These are phyloP conservation scores for Collariella sp. DNA, from an alignment of 495 filamentous ascomycete species.

Conservation along the genomic window DNA sequence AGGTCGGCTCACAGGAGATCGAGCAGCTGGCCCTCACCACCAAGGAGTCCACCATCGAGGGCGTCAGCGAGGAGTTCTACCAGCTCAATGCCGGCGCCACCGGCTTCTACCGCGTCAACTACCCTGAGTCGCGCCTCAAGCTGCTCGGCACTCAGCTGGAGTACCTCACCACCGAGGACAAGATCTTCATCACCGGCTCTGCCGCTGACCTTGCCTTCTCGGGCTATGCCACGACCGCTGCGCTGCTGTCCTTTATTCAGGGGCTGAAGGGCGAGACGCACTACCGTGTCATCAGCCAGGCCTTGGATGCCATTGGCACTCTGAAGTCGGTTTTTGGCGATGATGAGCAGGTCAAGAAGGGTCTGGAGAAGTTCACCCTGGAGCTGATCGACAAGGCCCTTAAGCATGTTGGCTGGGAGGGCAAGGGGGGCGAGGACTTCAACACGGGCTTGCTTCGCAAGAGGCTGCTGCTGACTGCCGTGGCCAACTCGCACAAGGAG, in stretches of 20 bases:
- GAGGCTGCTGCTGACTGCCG: slow-evolving; percentile 65
- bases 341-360: slow-evolving; percentile 46
- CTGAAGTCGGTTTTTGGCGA: slow-evolving; percentile 46
- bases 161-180: slow-evolving; percentile 73
- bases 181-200: slow-evolving; percentile 83
- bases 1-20: slow-evolving; percentile 42
- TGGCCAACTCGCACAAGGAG: slow-evolving; percentile 62
- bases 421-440: slow-evolving; percentile 65
- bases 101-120: slow-evolving; percentile 91
- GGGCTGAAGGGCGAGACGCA: slow-evolving; percentile 73
- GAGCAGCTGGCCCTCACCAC: slow-evolving; percentile 55
- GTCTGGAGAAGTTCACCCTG: slow-evolving; percentile 65
- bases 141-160: slow-evolving; percentile 68
- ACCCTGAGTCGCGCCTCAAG: slow-evolving; percentile 66
- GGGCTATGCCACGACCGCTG: slow-evolving; percentile 70
- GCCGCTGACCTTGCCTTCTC: slow-evolving; percentile 86
- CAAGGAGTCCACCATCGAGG: slow-evolving; percentile 64
- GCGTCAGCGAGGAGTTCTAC: slow-evolving; percentile 74
- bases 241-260: slow-evolving; percentile 70
- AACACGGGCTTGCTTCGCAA: slow-evolving; percentile 72
- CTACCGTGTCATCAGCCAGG: slow-evolving; percentile 82
- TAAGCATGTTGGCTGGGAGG: slow-evolving; percentile 80
- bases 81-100: slow-evolving; percentile 83
- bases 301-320: slow-evolving; percentile 55
- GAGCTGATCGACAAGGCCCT: slow-evolving; percentile 61